These are phyloP conservation scores for Leccinum broughii DNA, from an alignment of 768 basidiomycete species.

Conservation along the genomic window DNA sequence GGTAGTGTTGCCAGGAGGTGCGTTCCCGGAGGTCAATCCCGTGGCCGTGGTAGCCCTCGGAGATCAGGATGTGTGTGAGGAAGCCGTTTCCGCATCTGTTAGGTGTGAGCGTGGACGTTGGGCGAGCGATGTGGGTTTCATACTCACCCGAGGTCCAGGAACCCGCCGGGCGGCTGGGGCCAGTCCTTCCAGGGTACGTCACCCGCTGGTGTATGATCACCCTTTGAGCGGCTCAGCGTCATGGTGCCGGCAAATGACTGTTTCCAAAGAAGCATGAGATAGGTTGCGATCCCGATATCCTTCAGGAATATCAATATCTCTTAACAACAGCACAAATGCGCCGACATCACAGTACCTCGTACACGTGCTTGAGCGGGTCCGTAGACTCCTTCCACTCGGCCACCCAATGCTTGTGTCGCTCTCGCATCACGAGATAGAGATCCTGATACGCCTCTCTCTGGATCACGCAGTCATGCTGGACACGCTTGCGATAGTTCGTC, in stretches of 20 bases:
- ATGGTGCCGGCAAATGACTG: conserved; percentile 47
- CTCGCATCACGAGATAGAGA: conserved; percentile 83
- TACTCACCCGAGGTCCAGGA: conserved; percentile 82
- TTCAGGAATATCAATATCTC: conserved; percentile 28
- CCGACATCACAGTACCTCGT: conserved; percentile 54
- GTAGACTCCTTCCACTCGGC: conserved; percentile 78
- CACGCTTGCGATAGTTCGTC: conserved; percentile 84
- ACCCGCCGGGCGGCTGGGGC: conserved; percentile 82
- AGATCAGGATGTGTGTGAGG: conserved; percentile 79
- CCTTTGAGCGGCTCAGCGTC: background rate
- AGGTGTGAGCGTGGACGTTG: background rate
- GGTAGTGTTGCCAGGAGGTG: too few relatives aligned
- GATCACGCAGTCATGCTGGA: conserved; percentile 78
- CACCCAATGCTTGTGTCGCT: conserved; percentile 76
- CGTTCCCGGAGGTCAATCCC: too few relatives aligned
- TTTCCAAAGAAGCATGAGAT: conserved; percentile 90
- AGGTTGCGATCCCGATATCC: conserved; percentile 96
- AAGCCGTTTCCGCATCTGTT: conserved; percentile 81
- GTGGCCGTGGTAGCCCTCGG: too few relatives aligned
- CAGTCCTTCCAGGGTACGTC: conserved; percentile 62
- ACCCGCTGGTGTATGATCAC: background rate
- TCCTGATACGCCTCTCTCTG: conserved; percentile 84
- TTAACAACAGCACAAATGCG: background rate
- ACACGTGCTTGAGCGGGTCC: conserved; percentile 88
- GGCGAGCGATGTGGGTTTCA: background rate